Conservation (phyloP, 345 rosid species). For the Populus ilicifolia region DNA sequence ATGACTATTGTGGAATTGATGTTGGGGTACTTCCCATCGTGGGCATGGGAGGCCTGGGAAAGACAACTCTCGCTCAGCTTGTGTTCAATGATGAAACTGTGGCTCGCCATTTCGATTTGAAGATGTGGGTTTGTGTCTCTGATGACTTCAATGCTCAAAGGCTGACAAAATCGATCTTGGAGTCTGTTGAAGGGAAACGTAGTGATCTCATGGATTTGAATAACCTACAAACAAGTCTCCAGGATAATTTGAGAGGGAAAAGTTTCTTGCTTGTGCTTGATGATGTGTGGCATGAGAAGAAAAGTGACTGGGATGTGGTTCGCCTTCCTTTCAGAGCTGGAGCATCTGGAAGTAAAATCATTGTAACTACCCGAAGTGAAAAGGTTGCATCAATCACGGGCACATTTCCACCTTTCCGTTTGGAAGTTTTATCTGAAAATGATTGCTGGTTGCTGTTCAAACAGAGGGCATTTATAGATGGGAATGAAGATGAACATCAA, state of each 20-base stretch:
- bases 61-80: constrained; percentile 2
- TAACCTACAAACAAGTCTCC: constrained; percentile 9
- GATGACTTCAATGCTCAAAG: constrained; percentile 8
- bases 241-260: constrained; percentile 5
- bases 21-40: constrained; percentile 24
- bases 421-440: constrained; percentile 2
- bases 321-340: constrained; percentile 14
- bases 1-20: neutral
- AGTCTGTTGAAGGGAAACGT: neutral
- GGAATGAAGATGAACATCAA: no score
- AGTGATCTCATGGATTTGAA: constrained; percentile 5
- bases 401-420: neutral
- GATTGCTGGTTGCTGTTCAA: constrained; percentile 18
- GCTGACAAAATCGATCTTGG: constrained; percentile 8
- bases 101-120: neutral
- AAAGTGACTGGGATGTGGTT: constrained; percentile 4
- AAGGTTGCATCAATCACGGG: constrained; percentile 10
- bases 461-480: no score
- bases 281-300: constrained; percentile 22
- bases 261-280: constrained; percentile 24
- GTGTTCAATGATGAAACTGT: neutral
- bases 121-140: constrained; percentile 20
- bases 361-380: constrained; percentile 19
- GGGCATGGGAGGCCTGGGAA: constrained; percentile 26
- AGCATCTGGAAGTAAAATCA: constrained; percentile 17